These are phyloP conservation scores for Acanthamoeba rhysodes DNA, from an alignment of 208 protist genomes.

Conservation along the genomic window DNA sequence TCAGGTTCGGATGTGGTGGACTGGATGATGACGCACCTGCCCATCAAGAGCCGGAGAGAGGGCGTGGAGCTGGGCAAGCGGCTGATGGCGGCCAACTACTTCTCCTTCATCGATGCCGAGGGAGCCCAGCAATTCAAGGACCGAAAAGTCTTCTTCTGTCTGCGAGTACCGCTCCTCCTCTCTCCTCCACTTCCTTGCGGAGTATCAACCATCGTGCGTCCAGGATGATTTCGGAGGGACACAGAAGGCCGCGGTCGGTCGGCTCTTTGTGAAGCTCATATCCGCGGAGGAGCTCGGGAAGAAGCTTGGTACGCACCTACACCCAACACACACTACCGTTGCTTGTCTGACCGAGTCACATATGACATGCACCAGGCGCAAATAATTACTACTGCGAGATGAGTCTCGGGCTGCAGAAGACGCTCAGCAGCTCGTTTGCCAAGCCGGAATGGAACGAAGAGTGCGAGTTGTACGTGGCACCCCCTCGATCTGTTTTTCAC, in stretches of 20 bases:
- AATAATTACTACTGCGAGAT: constrained; percentile 63
- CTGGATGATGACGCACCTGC: constrained; percentile 57
- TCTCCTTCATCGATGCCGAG: constrained; percentile 29
- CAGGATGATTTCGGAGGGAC: constrained; percentile 14
- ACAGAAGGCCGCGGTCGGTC: neutral
- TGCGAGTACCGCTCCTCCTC: neutral
- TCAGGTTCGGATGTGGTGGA: constrained; percentile 40
- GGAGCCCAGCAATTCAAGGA: constrained; percentile 47
- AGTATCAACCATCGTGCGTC: neutral
- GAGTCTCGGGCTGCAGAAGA: constrained; percentile 53
- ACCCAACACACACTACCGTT: no score
- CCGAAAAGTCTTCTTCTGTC: constrained; percentile 42
- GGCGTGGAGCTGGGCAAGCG: constrained; percentile 25
- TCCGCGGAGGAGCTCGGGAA: constrained; percentile 37
- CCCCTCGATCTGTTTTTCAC: neutral
- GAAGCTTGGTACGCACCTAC: neutral
- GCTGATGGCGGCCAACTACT: constrained; percentile 40
- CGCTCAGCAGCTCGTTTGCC: constrained; percentile 32
- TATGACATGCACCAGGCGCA: neutral
- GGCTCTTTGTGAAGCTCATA: constrained; percentile 63
- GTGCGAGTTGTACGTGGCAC: constrained; percentile 49
- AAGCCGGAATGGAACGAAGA: constrained; percentile 73
- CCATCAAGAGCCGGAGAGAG: constrained; percentile 56
- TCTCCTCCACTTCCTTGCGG: neutral
- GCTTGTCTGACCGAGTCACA: neutral